A percentile compares a stretch with the other conserved stretches of the same genome.
Evolutionary conservation across 257 asterid genomes (phyloP).

Genomic region (Solanum boliviense): DNA sequence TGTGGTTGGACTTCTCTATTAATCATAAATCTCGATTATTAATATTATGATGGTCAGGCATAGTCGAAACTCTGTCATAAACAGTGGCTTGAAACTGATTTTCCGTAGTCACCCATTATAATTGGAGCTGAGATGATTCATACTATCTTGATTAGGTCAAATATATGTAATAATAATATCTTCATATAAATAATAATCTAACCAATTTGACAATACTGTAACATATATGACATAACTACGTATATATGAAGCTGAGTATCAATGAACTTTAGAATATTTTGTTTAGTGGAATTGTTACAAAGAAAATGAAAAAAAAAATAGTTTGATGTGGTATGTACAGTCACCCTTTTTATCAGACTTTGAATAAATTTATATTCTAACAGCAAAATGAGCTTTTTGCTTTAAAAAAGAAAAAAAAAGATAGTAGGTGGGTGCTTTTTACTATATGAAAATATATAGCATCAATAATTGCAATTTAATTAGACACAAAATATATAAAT

Average conservation of each 20-base stretch:
- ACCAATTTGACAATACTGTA: neutral
- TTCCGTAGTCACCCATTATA: rapidly evolving
- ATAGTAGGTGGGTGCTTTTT: neutral
- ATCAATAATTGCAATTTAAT: neutral
- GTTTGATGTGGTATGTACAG: neutral
- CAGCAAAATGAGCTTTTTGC: neutral
- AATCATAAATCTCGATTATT: neutral
- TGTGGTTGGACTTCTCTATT: neutral
- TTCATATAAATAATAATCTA: neutral
- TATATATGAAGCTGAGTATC: no score
- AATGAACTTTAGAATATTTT: no score
- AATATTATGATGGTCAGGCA: neutral
- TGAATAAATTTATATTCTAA: neutral
- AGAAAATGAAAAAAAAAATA: neutral
- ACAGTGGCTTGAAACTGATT: neutral
- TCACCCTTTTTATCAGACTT: neutral
- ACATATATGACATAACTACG: neutral
- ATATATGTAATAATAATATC: no score
- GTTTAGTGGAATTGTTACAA: neutral
- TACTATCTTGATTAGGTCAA: no score
- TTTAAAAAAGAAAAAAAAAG: no score
- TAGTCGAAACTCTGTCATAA: neutral
- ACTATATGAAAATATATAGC: neutral
- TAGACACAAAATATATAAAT: neutral
- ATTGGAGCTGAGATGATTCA: neutral